These are phyloP conservation scores for Logfia minima DNA, from an alignment of 129 eudicot species.

Conservation along the genomic window DNA sequence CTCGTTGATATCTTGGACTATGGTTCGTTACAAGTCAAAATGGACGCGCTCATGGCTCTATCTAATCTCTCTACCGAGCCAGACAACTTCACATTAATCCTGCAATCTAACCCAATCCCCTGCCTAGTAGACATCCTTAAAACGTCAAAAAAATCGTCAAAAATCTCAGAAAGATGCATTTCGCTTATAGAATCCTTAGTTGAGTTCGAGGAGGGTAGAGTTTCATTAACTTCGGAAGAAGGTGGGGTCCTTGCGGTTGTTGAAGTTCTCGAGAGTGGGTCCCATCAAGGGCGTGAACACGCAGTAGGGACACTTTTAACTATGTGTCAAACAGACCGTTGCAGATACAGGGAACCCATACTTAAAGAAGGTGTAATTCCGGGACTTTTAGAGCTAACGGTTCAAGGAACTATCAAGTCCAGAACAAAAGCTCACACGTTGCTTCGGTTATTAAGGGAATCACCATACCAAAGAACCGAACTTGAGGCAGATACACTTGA, in stretches of 20 bases:
- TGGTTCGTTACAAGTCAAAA: conserved; percentile 67
- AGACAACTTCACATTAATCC: conserved; percentile 47
- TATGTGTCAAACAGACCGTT: conserved; percentile 75
- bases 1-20: conserved; percentile 52
- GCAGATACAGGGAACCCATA: conserved; percentile 76
- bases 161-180: conserved; percentile 64
- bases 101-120: conserved; percentile 67
- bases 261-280: conserved; percentile 82
- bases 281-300: conserved; percentile 82
- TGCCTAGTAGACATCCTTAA: conserved; percentile 57
- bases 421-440: conserved; percentile 71
- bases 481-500: conserved; percentile 67
- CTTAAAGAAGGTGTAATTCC: conserved; percentile 98
- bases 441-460: conserved; percentile 65
- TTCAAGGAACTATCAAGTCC: conserved; percentile 72
- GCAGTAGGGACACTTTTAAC: conserved; percentile 83
- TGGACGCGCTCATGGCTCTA: conserved; percentile 79
- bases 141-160: conserved; percentile 63
- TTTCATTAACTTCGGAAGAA: conserved; percentile 52
- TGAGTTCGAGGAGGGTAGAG: conserved; percentile 58
- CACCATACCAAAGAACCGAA: conserved; percentile 74
- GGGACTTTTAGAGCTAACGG: conserved; percentile 93
- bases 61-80: conserved; percentile 84
- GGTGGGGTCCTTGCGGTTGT: conserved; percentile 94
- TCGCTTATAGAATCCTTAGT: conserved; percentile 71